These are phyloP conservation scores for Fusarium setosum DNA, from an alignment of 2,329 filamentous ascomycete genomes.

Conservation along the genomic window DNA sequence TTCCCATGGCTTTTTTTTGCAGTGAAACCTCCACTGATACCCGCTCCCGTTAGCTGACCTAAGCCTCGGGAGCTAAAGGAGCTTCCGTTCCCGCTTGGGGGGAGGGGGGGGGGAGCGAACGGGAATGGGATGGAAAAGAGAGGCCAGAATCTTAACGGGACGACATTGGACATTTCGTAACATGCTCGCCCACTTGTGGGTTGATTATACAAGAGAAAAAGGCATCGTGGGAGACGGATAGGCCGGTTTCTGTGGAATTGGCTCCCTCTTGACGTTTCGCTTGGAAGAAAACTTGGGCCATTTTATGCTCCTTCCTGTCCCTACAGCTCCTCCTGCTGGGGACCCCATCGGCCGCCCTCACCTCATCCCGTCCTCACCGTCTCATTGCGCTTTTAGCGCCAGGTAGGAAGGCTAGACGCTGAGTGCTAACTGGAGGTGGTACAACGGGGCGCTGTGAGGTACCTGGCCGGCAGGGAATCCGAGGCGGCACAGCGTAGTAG, in stretches of 20 bases:
- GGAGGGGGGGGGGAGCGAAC: no score
- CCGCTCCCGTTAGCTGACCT: slow-evolving; percentile 2
- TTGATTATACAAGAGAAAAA: not conserved
- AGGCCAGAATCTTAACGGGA: slow-evolving; percentile 7
- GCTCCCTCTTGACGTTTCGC: slow-evolving; percentile 19
- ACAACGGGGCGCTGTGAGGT: not conserved
- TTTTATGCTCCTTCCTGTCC: slow-evolving; percentile 8
- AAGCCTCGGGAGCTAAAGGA: slow-evolving; percentile 24
- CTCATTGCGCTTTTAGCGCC: slow-evolving; percentile 29
- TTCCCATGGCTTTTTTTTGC: no score
- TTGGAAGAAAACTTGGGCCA: not conserved
- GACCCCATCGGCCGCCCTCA: slow-evolving; percentile 6
- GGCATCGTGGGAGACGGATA: no score
- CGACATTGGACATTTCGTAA: slow-evolving; percentile 10
- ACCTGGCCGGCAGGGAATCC: slow-evolving; percentile 2
- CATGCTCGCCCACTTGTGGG: not conserved
- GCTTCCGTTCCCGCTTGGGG: slow-evolving; percentile 12
- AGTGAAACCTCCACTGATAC: slow-evolving; percentile 24
- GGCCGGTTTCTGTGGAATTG: slow-evolving; percentile 4
- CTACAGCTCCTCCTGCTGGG: not conserved
- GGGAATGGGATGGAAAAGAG: slow-evolving; percentile 2
- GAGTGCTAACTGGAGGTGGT: not conserved
- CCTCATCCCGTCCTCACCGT: slow-evolving; percentile 16
- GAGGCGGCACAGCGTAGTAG: no score
- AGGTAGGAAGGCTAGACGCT: not conserved